Evolutionary conservation across 1,284 basidiomycete genomes (phyloP).

Genomic region (Pseudozyma sp.): DNA sequence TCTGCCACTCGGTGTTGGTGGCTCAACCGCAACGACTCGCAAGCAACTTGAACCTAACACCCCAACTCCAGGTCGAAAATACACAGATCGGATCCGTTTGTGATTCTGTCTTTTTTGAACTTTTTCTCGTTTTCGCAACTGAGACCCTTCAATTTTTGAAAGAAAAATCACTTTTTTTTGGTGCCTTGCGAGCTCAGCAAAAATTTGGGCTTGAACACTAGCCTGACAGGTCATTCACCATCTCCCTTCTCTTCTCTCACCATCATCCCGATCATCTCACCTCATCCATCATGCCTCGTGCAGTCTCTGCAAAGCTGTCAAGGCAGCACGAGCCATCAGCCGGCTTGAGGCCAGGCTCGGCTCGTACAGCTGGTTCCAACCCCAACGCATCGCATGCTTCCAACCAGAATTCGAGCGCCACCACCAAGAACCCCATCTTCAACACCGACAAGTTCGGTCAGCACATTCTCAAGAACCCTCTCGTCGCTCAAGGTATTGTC

Average conservation of each 20-base stretch:
- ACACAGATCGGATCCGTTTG: constrained; percentile 1
- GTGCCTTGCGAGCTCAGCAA: neutral
- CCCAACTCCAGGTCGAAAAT: neutral
- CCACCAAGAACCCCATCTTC: constrained; percentile 69
- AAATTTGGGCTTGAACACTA: constrained; percentile 19
- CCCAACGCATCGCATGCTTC: constrained; percentile 53
- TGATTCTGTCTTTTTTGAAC: neutral
- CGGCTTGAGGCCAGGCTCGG: constrained; percentile 72
- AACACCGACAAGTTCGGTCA: constrained; percentile 95
- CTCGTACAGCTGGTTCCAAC: constrained; percentile 68
- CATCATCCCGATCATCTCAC: constrained; percentile 12
- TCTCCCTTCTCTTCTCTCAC: constrained; percentile 1
- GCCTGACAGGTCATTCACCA: neutral
- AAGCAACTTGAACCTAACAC: neutral
- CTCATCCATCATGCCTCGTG: constrained; percentile 81
- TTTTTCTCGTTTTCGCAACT: neutral
- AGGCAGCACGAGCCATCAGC: constrained; percentile 80
- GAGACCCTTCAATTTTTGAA: neutral
- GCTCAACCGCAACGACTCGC: constrained; percentile 20
- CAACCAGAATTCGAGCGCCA: constrained; percentile 57
- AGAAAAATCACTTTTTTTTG: neutral
- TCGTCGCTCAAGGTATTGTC: constrained; percentile 79
- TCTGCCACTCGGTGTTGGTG: neutral
- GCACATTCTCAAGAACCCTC: constrained; percentile 95
- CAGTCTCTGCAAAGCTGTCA: constrained; percentile 84